These are phyloP conservation scores for Erodium trifolium DNA, from an alignment of 441 rosid species.

Conservation along the genomic window DNA sequence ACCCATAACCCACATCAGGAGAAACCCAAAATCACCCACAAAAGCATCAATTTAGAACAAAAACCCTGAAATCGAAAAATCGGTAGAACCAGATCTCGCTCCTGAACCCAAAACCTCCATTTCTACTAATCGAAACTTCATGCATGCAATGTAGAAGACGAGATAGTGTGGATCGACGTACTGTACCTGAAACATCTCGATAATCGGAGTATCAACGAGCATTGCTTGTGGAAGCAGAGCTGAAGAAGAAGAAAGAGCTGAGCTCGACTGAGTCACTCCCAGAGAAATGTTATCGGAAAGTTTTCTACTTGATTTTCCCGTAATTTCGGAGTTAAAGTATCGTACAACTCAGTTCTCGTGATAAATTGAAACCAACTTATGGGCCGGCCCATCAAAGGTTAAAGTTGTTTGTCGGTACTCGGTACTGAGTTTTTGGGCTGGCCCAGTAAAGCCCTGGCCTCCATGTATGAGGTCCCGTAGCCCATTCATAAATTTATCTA, in stretches of 20 bases:
- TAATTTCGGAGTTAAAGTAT: neutral
- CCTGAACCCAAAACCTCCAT: neutral
- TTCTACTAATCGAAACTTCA: neutral
- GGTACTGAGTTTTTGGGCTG: too few relatives aligned
- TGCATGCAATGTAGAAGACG: too few relatives aligned
- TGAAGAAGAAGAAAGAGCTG: neutral
- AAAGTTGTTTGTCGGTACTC: too few relatives aligned
- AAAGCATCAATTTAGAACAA: constrained; percentile 1
- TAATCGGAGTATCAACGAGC: neutral
- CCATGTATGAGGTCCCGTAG: too few relatives aligned
- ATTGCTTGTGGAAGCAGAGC: neutral
- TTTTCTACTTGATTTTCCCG: neutral
- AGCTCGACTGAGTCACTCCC: constrained; percentile 7
- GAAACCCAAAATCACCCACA: neutral
- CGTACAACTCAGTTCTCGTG: neutral
- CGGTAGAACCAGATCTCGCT: constrained; percentile 4
- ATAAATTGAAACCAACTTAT: too few relatives aligned
- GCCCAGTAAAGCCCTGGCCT: too few relatives aligned
- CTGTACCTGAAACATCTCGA: neutral
- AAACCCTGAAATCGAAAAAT: neutral
- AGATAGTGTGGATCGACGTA: neutral
- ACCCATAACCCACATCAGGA: neutral
- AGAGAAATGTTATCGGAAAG: neutral
- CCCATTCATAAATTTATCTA: too few relatives aligned
- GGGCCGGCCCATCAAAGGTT: too few relatives aligned